Evolutionary conservation across 352 stramenopile genomes (phyloP), one percentile per base, ranked within the genome.

Genomic region (Phytophthora fragariae): DNA sequence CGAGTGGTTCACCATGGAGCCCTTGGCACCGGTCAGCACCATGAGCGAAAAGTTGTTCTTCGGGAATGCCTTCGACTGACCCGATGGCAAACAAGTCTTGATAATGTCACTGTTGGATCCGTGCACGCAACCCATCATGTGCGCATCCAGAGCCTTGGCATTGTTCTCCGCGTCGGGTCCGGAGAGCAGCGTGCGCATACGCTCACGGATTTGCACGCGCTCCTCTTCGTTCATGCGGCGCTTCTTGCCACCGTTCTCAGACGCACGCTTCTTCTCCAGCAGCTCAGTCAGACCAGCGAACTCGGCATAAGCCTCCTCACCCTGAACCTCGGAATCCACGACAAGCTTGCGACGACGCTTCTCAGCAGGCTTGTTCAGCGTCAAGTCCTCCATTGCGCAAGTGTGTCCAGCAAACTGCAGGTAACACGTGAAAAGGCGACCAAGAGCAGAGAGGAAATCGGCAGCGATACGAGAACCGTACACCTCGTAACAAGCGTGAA

Each of bases 1-100:
- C 33, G 98, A 99, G 83, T 99, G 98, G 88, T 99, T 99, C 11
- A 99, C 98, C 84, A 99, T 99, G 41, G 97, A 99, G 12, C 98
- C 98, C 88, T 99, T 99, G 19, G 98, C 98, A 72, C 98, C 98
- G 35, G 98, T 99, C 12, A 98, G 91, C 21, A 99, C 97, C 98
- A 99, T 99, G 15, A 99, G 88, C 66, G 96, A 98, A 84, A 99
- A 99, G 58, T 93, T 98, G 84, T 99, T 99, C 61, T 92, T 82
- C 10, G 98, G 98, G 86, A 99, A 99, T 21, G 97, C 90, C 75
- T 99, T 99, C 10, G 89, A 92, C 73, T 99, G 93, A 21, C 98
- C 98, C 70, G 93, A 88, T 0, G 98, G 98, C 62, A 99, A 85
- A 92, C 98, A 99, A 52, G 92, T 95, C 85, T 99, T 99, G 72